Base-by-base conservation (phyloP, 768 basidiomycete genomes). In the Floccularia luteovirens region DNA sequence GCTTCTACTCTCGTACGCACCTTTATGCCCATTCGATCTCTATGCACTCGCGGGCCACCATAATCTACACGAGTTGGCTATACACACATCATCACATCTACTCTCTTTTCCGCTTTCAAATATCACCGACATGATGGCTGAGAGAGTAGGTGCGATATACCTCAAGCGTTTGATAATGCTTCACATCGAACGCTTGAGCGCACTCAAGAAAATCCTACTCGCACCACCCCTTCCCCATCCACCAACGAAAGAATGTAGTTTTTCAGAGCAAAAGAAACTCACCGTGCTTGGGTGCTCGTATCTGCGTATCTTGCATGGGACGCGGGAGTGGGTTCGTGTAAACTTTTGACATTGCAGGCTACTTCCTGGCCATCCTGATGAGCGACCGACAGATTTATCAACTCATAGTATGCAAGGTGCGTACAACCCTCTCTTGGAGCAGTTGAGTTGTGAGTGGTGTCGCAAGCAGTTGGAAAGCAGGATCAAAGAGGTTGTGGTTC, bases 381-480 rank as follows among this genome's bases (percentile, higher is more conserved):
- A 36, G 13, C 24, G 16, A 28, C 5, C 16, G 14, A 38, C 41
- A 77, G 77, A 78, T 48, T 45, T 77, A 10, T 72, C 75, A 5
- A 66, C 63, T 16, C 58, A 58, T 25, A 57, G 58, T 4, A 75
- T 79, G 46, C 69, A 74, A 44, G 55, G 57, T 4, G 66, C 71
- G 5, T 62, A 79, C 28, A 58, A 60, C 4, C 70, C 77, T 24
- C 49, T 78, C 22, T 63, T 61, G 6, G 69, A 74, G 19, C 66
- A 68, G 31, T 48, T 78, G 1, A 46, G 56, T 4, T 79, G 77
- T 54, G 59, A 63, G 1, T 45, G 62, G 10, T 79, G 77, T 50
- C 61, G 60, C 36, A 43, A 55, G 13, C 50, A 59, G 8, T 54
- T 79, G 24, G 52, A 60, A 25, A 68, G 69, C 21, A 64, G 73